phyloP scores from a whole-genome alignment of 331 rosid species.

The Malus hybrid region DNA sequence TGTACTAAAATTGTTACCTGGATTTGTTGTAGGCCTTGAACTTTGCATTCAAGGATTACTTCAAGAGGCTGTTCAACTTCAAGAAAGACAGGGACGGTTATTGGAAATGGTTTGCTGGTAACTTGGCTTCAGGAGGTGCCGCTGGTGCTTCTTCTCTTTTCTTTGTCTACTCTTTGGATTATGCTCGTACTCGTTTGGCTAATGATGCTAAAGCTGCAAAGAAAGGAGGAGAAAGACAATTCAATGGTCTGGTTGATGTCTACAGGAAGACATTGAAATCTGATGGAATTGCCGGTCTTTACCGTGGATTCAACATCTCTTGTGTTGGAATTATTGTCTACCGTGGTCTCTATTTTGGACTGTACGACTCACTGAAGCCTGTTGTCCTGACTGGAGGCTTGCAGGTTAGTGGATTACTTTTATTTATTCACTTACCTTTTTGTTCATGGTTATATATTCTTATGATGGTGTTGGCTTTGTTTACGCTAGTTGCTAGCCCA shows the following conservation, averaged over 20 bases:
- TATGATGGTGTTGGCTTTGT: neutral
- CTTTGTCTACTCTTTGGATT: constrained; percentile 80
- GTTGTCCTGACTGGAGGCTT: constrained; percentile 59
- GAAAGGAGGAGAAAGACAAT: constrained; percentile 91
- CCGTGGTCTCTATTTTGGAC: constrained; percentile 88
- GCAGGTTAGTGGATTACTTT: constrained; percentile 33
- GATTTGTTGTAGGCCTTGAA: constrained; percentile 56
- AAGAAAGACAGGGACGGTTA: constrained; percentile 86
- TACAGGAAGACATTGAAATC: constrained; percentile 72
- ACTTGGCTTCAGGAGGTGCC: constrained; percentile 90
- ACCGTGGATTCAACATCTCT: constrained; percentile 85
- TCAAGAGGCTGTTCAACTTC: constrained; percentile 90
- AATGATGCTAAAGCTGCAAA: constrained; percentile 85
- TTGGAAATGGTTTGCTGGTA: constrained; percentile 93
- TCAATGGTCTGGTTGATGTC: constrained; percentile 80
- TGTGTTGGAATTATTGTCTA: constrained; percentile 85
- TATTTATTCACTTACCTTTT: neutral
- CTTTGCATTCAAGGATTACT: constrained; percentile 92
- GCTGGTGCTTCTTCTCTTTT: constrained; percentile 89
- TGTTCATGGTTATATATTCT: neutral
- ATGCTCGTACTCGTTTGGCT: constrained; percentile 88
- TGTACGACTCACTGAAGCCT: constrained; percentile 85
- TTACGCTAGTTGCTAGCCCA: neutral
- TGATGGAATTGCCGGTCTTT: constrained; percentile 84
- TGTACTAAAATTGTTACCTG: constrained; percentile 2